Percentiles rank a stretch among this genome's conserved stretches.
Evolutionary conservation across 2,329 filamentous ascomycete genomes (phyloP).

Genomic region (Harringtonia aguacate): DNA sequence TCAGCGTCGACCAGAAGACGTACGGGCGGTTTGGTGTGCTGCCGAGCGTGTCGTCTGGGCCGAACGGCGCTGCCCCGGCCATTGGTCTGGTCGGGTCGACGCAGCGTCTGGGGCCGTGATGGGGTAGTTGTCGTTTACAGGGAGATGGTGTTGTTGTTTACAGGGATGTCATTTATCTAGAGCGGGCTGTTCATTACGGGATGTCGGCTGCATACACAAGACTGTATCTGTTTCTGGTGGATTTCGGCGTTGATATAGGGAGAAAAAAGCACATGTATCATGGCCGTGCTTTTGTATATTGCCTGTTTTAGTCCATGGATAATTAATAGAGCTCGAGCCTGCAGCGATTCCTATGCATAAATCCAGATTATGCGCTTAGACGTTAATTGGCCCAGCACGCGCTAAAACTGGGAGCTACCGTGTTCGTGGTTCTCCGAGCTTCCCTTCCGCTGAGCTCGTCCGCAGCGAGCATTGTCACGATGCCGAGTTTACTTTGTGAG

Average conservation of each 20-base stretch:
- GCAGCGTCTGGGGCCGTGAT: slow-evolving; percentile 60
- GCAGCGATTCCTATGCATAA: too few species aligned
- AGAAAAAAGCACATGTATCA: too few species aligned
- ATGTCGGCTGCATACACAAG: too few species aligned
- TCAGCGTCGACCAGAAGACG: slow-evolving; percentile 91
- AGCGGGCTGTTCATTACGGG: too few species aligned
- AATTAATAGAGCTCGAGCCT: too few species aligned
- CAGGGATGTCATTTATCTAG: background rate
- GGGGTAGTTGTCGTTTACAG: background rate
- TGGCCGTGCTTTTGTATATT: too few species aligned
- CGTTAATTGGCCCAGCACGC: background rate
- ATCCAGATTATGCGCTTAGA: too few species aligned
- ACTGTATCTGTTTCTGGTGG: too few species aligned
- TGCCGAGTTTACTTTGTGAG: slow-evolving; percentile 46
- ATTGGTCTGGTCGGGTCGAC: slow-evolving; percentile 53
- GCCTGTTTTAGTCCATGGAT: too few species aligned
- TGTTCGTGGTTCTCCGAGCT: background rate
- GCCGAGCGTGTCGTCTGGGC: slow-evolving; percentile 33
- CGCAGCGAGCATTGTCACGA: slow-evolving; percentile 15
- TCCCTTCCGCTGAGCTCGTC: background rate
- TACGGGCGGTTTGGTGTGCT: slow-evolving; percentile 87
- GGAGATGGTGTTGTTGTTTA: background rate
- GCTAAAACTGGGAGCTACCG: background rate
- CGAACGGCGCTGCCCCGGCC: slow-evolving; percentile 29
- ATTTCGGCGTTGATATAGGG: too few species aligned